Conservation (phyloP, 768 basidiomycete genomes). For the Leccinellum luteum region DNA sequence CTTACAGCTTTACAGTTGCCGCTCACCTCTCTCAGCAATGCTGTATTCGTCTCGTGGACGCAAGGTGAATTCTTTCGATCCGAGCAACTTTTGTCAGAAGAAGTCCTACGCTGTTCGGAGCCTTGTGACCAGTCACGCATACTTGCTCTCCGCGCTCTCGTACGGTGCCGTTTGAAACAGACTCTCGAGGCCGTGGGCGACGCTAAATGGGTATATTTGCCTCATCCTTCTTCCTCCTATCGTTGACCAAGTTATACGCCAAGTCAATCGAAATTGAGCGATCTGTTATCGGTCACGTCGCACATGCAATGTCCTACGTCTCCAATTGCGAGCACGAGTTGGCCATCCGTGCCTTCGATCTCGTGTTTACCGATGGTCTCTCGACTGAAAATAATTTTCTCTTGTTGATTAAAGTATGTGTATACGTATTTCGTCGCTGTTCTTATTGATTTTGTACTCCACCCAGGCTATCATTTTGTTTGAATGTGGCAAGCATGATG, state of each 20-base stretch:
- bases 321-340: not conserved
- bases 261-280: not conserved
- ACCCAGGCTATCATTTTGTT: not conserved
- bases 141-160: slow-evolving; percentile 4
- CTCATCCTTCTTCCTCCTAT: not conserved
- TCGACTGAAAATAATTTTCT: not conserved
- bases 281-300: not conserved
- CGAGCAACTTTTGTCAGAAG: slow-evolving; percentile 2
- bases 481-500: not conserved
- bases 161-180: not conserved
- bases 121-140: not conserved
- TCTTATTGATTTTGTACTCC: not conserved
- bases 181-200: not conserved
- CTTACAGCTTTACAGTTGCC: not conserved
- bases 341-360: not conserved
- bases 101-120: not conserved
- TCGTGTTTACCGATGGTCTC: not conserved
- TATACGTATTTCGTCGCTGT: not conserved
- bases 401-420: not conserved
- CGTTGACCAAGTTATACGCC: not conserved
- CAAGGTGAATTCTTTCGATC: not conserved
- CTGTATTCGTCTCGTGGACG: not conserved
- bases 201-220: not conserved
- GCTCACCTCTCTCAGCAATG: not conserved
- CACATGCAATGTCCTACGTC: not conserved